Evolutionary conservation across 2,329 filamentous ascomycete genomes (phyloP), one percentile per base, ranked within the genome.

Genomic region (Calonectria henricotiae): DNA sequence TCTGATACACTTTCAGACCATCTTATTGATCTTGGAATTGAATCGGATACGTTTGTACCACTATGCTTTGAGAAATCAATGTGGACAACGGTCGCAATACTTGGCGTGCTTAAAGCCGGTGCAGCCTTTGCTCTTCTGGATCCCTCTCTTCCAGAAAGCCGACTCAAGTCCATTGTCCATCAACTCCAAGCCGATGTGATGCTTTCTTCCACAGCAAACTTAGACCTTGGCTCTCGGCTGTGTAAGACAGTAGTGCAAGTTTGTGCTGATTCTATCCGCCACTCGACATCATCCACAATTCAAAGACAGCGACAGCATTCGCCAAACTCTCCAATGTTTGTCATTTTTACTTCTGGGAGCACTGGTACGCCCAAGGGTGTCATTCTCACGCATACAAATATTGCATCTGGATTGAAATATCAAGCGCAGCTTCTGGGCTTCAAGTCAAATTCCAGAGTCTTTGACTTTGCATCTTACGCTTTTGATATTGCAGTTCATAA

Each of bases 1-100:
- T 84, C 85, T 0, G 80, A 80, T 39, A 70, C 75, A 1, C 77
- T 86, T 8, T 84, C 84, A 9, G 71, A 74, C 13, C 75, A 81
- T 55, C 77, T 87, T 1, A 60, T 79, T 9, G 71, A 74, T 5
- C 69, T 76, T 35, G 79, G 78, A 15, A 73, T 83, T 32, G 55
- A 67, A 2, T 73, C 73, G 1, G 80, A 79, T 37, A 58, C 39
- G 0, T 7, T 67, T 0, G 69, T 76, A 1, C 70, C 69, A 1
- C 44, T 75, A 17, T 71, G 67, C 27, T 75, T 75, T 49, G 74
- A 78, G 27, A 77, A 79, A 58, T 78, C 77, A 3, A 66, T 60
- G 49, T 75, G 74, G 75, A 65, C 72, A 2, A 44, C 72, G 0
- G 73, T 80, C 2, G 72, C 77, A 1, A 76, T 78, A 68, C 58